Percentiles rank a stretch among this genome's conserved stretches.
phyloP scores from a whole-genome alignment of 192 early-diverging fungal genomes.

The Lobulomyces angularis region DNA sequence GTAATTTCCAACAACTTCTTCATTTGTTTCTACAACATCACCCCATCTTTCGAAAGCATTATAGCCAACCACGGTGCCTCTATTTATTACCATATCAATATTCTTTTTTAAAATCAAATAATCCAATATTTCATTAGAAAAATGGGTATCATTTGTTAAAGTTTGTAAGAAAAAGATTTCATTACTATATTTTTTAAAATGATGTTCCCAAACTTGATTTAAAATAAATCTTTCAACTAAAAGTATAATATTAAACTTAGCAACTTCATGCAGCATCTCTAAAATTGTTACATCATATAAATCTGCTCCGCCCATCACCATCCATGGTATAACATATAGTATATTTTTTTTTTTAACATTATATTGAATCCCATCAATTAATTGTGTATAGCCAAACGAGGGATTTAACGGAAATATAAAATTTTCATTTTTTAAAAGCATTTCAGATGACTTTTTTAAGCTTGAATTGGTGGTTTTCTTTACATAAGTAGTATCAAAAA shows the following conservation, averaged over 20 bases:
- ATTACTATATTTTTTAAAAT: slow-evolving; percentile 5
- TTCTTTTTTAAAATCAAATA: slow-evolving; percentile 12
- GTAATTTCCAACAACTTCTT: not conserved
- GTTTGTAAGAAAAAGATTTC: slow-evolving; percentile 18
- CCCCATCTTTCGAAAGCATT: slow-evolving; percentile 8
- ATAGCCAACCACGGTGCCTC: slow-evolving; percentile 13
- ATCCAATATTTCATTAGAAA: slow-evolving; percentile 8
- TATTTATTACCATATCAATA: slow-evolving; percentile 2
- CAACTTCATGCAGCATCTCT: not conserved
- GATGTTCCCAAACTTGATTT: slow-evolving; percentile 12
- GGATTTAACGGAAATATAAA: no score
- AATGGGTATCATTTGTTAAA: slow-evolving; percentile 15
- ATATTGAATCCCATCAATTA: not conserved
- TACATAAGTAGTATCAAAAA: no score
- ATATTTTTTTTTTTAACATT: slow-evolving; percentile 1
- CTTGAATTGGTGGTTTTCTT: no score
- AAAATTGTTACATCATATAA: slow-evolving; percentile 18
- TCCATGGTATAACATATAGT: slow-evolving; percentile 25
- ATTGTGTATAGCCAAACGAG: no score
- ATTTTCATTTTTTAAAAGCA: no score
- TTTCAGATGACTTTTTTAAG: no score
- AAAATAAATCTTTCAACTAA: slow-evolving; percentile 9
- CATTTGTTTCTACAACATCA: not conserved
- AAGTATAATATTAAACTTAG: not conserved
- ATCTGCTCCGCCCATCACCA: slow-evolving; percentile 24